These are phyloP conservation scores for Eucalyptus dawsonii DNA, from an alignment of 345 rosid species.

Conservation along the genomic window DNA sequence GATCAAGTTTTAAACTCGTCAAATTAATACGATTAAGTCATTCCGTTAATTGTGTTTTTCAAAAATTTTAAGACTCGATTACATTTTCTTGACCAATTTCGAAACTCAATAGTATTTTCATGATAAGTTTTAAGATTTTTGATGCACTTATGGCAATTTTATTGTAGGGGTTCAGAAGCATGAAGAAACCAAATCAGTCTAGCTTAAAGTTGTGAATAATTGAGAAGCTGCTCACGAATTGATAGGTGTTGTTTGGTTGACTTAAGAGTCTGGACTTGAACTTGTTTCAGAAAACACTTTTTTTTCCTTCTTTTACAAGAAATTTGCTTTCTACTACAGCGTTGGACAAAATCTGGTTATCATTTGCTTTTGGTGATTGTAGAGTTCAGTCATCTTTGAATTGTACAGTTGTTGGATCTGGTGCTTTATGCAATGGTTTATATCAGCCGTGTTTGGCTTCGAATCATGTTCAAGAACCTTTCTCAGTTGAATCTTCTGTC, in stretches of 20 bases:
- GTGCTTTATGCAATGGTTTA: background rate
- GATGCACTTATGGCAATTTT: background rate
- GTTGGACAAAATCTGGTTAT: background rate
- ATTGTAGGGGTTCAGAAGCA: background rate
- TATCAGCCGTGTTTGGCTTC: background rate
- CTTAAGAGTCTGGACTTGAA: background rate
- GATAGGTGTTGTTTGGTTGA: background rate
- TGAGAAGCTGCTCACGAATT: background rate
- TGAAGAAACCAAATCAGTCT: background rate
- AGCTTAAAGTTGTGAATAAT: background rate
- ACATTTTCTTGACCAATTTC: accelerated
- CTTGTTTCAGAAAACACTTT: background rate
- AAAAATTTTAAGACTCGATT: no score
- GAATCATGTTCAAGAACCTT: background rate
- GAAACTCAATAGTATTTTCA: accelerated
- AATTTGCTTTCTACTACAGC: background rate
- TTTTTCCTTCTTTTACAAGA: background rate
- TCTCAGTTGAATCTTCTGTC: background rate
- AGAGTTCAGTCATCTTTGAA: background rate
- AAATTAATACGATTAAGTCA: no score
- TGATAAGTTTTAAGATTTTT: no score
- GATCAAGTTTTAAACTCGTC: no score
- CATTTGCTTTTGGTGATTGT: background rate
- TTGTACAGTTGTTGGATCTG: background rate
- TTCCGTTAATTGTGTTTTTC: accelerated